Percentiles rank a stretch among this genome's conserved stretches.
phyloP scores from a whole-genome alignment of 371 early-diverging fungal genomes.

The Rhizopus arrhizus region DNA sequence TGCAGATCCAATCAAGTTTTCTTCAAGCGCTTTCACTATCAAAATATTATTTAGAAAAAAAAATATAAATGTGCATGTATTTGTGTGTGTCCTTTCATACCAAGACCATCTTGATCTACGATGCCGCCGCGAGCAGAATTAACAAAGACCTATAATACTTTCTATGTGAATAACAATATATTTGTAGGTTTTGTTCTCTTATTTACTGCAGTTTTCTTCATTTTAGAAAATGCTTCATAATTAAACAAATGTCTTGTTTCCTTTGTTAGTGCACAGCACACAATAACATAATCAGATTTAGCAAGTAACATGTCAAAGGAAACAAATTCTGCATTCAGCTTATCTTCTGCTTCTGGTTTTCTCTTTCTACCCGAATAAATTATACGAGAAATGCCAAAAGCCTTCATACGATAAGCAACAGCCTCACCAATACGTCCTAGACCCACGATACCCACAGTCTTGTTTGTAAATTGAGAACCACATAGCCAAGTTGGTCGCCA shows the following conservation, averaged over 20 bases:
- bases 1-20: slow-evolving; percentile 66
- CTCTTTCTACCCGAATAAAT: slow-evolving; percentile 61
- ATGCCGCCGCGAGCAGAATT: slow-evolving; percentile 84
- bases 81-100: slow-evolving; percentile 16
- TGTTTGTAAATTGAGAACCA: slow-evolving; percentile 73
- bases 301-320: slow-evolving; percentile 60
- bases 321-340: slow-evolving; percentile 47
- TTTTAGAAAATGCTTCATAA: slow-evolving; percentile 60
- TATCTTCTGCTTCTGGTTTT: slow-evolving; percentile 35
- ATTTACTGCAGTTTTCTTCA: slow-evolving; percentile 70
- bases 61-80: neutral
- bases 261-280: slow-evolving; percentile 73
- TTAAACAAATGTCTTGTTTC: slow-evolving; percentile 74
- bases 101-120: slow-evolving; percentile 74
- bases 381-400: slow-evolving; percentile 68
- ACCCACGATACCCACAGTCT: slow-evolving; percentile 86
- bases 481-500: slow-evolving; percentile 77
- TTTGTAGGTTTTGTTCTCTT: neutral
- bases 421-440: slow-evolving; percentile 85
- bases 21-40: slow-evolving; percentile 64
- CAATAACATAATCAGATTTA: slow-evolving; percentile 72
- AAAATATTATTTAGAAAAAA: neutral
- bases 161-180: neutral
- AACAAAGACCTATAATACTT: slow-evolving; percentile 66
- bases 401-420: slow-evolving; percentile 67